Percentiles rank a stretch among this genome's conserved stretches.
phyloP scores from a whole-genome alignment of 768 basidiomycete genomes.

The Cubamyces lactineus region DNA sequence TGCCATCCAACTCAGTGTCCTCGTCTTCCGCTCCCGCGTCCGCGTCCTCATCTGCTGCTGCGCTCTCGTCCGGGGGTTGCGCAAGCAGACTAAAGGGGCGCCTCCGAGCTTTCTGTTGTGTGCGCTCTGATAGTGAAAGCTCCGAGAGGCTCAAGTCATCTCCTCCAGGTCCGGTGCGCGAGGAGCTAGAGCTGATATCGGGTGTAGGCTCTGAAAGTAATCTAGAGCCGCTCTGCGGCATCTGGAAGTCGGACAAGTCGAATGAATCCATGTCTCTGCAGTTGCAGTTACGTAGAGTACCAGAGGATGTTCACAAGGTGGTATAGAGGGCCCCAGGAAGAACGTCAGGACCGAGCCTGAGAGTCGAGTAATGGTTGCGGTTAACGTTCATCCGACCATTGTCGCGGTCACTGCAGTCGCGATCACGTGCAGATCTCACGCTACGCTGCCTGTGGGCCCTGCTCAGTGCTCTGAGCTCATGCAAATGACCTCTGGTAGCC shows the following conservation, averaged over 20 bases:
- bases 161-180: slow-evolving; percentile 45
- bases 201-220: slow-evolving; percentile 52
- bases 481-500: too few relatives aligned
- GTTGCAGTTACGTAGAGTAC: too few relatives aligned
- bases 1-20: slow-evolving; percentile 28
- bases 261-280: slow-evolving; percentile 35
- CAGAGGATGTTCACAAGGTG: too few relatives aligned
- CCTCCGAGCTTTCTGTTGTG: slow-evolving; percentile 20
- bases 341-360: too few relatives aligned
- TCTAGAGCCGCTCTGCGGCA: slow-evolving; percentile 38
- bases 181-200: slow-evolving; percentile 29
- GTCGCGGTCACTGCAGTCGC: slow-evolving; percentile 11
- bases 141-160: slow-evolving; percentile 63
- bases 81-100: slow-evolving; percentile 39
- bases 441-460: too few relatives aligned
- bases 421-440: slow-evolving; percentile 6
- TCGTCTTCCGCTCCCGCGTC: slow-evolving; percentile 21
- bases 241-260: slow-evolving; percentile 33
- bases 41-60: slow-evolving; percentile 26
- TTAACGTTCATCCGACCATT: neutral
- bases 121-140: slow-evolving; percentile 47
- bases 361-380: too few relatives aligned
- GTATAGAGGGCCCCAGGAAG: too few relatives aligned
- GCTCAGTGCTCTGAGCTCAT: too few relatives aligned
- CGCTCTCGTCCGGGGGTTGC: slow-evolving; percentile 29